Base-by-base conservation (phyloP, 1,284 basidiomycete genomes). In the Fomitopsis betulina region DNA sequence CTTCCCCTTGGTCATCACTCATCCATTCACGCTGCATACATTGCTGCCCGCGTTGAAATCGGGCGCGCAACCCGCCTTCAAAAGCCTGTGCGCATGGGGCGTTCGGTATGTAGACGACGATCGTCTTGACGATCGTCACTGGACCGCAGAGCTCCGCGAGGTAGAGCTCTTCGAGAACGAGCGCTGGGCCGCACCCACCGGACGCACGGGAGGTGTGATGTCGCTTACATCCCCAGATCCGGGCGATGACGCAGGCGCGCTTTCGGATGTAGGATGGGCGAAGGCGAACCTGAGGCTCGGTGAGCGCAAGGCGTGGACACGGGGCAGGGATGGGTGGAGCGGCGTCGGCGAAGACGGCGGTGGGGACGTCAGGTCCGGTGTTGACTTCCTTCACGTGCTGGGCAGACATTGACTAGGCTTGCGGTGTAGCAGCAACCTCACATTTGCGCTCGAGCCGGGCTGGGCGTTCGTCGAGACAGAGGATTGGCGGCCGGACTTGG, bases 131-230 rank as follows among this genome's bases (percentile, higher is more conserved):
- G 87, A 91, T 65, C 71, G 68, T 23, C 82, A 82, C 54, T 90
- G 87, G 86, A 74, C 72, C 1, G 76, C 83, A 2, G 81, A 85
- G 63, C 77, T 86, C 69, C 70, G 80, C 3, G 80, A 85, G 47
- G 87, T 92, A 8, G 86, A 90, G 67, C 68, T 91, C 17, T 91
- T 82, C 76, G 90, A 92, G 76, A 92, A 91, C 69, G 87, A 92
- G 68, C 77, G 89, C 17, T 84, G 81, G 73, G 72, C 58, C 1
- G 59, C 63, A 1, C 58, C 55, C 13, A 54, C 64, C 8, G 23
- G 38, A 32, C 30, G 33, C 23, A 70, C 69, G 27, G 68, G 72
- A 4, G 63, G 66, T 5, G 60, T 52, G 5, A 64, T 62, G 25
- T n/a, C 49, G 49, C 45, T 25, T 9, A 32, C 49, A 5, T 39